phyloP scores from a whole-genome alignment of 495 filamentous ascomycete genomes.

The Penicillium turbatum region DNA sequence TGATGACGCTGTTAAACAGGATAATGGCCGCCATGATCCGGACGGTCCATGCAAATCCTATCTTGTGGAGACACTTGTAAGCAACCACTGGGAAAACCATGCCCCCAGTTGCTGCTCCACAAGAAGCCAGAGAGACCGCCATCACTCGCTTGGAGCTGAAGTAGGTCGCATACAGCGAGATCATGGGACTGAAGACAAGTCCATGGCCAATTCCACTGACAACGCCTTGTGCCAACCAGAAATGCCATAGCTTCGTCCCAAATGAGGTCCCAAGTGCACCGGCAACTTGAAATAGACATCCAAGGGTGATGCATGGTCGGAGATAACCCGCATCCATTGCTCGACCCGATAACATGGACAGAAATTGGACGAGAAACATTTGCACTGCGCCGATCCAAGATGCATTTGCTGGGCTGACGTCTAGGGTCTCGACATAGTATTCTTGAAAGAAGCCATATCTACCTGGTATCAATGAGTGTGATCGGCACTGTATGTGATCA shows the following conservation, averaged over 20 bases:
- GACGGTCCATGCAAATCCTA: conserved; percentile 71
- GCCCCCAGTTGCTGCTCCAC: conserved; percentile 63
- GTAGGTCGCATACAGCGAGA: conserved; percentile 60
- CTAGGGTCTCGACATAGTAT: conserved; percentile 51
- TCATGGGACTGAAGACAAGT: conserved; percentile 56
- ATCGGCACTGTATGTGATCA: neutral
- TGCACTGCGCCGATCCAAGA: conserved; percentile 54
- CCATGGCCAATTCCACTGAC: conserved; percentile 63
- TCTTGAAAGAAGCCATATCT: conserved; percentile 68
- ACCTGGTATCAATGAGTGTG: neutral
- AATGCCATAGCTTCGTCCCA: conserved; percentile 54
- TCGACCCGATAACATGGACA: conserved; percentile 47
- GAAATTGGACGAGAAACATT: conserved; percentile 29
- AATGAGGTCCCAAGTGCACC: conserved; percentile 63
- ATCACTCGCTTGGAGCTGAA: conserved; percentile 57
- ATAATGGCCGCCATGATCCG: conserved; percentile 64
- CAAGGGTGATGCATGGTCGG: conserved; percentile 43
- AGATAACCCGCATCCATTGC: conserved; percentile 59
- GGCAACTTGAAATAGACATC: conserved; percentile 49
- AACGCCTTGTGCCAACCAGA: conserved; percentile 70
- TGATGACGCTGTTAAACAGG: conserved; percentile 43
- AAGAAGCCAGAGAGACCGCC: conserved; percentile 57
- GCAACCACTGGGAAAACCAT: conserved; percentile 65
- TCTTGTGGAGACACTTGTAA: conserved; percentile 51
- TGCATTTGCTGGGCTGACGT: conserved; percentile 50